phyloP scores from a whole-genome alignment of 257 asterid species.

The Scutellaria galericulata region DNA sequence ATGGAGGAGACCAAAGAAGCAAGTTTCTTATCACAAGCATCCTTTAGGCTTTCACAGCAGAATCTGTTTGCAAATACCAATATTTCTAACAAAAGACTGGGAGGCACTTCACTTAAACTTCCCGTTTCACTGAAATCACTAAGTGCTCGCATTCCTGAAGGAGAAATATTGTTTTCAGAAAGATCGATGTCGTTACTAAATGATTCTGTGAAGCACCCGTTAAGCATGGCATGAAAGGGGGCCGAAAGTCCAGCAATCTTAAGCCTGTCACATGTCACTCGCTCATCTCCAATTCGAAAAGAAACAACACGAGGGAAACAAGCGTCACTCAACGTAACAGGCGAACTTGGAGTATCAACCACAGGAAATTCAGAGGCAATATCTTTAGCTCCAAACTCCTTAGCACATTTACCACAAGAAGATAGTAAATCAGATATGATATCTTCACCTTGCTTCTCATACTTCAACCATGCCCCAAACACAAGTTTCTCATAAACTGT shows the following conservation, averaged over 20 bases:
- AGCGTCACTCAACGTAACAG: constrained; percentile 20
- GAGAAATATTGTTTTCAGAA: constrained; percentile 82
- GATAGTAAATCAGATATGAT: constrained; percentile 72
- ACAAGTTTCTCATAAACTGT: constrained; percentile 78
- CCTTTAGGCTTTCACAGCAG: constrained; percentile 91
- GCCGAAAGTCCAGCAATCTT: constrained; percentile 80
- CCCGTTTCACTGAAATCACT: constrained; percentile 66
- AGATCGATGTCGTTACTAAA: constrained; percentile 73
- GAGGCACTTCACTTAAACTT: constrained; percentile 53
- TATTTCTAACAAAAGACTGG: constrained; percentile 76
- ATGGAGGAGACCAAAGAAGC: constrained; percentile 75
- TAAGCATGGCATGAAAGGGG: constrained; percentile 94
- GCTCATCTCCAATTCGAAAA: constrained; percentile 73
- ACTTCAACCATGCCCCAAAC: constrained; percentile 93
- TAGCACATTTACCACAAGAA: constrained; percentile 81
- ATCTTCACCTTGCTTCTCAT: constrained; percentile 89
- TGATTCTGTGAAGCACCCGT: constrained; percentile 88
- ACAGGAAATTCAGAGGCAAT: constrained; percentile 73
- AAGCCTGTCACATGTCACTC: constrained; percentile 71
- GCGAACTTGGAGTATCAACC: constrained; percentile 32
- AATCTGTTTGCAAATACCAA: constrained; percentile 91
- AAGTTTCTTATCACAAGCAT: constrained; percentile 87
- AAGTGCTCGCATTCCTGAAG: constrained; percentile 69
- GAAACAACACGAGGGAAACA: constrained; percentile 52
- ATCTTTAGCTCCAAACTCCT: constrained; percentile 75